Evolutionary conservation across 1,139 yeast species (phyloP), one percentile per base, ranked within the genome.

Genomic region (Suhomyces terraborum): DNA sequence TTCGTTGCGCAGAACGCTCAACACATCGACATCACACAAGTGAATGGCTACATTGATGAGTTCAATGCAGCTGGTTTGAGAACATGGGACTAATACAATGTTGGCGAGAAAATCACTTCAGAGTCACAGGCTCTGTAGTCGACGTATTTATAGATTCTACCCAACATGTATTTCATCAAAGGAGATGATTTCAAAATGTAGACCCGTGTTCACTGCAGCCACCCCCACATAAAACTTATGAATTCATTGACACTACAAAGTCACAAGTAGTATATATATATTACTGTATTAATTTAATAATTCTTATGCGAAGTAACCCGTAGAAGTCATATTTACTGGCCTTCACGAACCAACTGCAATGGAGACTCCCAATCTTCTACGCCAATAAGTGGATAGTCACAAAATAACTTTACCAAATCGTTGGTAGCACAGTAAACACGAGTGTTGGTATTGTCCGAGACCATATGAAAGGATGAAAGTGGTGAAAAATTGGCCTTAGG

Each of bases 341-440:
- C n/a, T n/a, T n/a, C n/a, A n/a, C n/a, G n/a, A n/a, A n/a, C n/a
- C n/a, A n/a, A n/a, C n/a, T 58, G 58, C n/a, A 53, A 26, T 1
- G 65, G 64, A 22, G 49, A 37, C 2, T 50, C 49, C 56, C 61
- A 60, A 31, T 58, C 44, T 2, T 53, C 49, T 14, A 37, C 45
- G 1, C 63, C 63, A n/a, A 58, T 25, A 13, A 39, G 46, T 14
- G 38, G 33, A 13, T 36, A 47, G 1, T 55, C 49, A 40, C 66
- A 61, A 32, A 50, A 52, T 31, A 61, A 44, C 16, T 50, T 46
- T 14, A 59, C 61, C 2, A 52, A 45, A 32, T 61, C 65, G 39
- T 46, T 49, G 14, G 64, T 58, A 6, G 59, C 62, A 53, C 66
- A 61, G 9, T 46, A 52, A 1, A 54, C 38, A 30, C 48, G 49